Base-by-base conservation (phyloP, 495 filamentous ascomycete genomes). In the Poronia punctata region DNA sequence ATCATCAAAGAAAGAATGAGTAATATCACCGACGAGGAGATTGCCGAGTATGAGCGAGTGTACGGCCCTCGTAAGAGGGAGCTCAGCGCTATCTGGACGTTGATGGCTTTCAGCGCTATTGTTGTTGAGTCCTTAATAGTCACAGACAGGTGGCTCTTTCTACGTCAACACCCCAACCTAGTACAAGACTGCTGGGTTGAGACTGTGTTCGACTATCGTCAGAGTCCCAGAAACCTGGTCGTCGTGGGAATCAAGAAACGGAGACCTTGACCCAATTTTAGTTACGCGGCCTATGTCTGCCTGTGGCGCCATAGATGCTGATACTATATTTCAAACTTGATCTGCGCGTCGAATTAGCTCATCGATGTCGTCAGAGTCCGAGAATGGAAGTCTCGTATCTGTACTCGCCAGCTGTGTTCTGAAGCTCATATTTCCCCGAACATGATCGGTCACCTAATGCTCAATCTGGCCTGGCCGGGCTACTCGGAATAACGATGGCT, bases 81-180 rank as follows among this genome's bases (percentile, higher is more conserved):
- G 49, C 70, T 98, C 11, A 87, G 82, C 59, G 70, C 90, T 3
- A 69, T 88, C 24, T 98, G 92, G 92, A 85, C 73, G 49, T 61
- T 98, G 53, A 97, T 97, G 90, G 87, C 92, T 2, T 95, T 94
- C 54, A 92, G 86, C 53, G 86, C 93, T 6, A 75, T 75, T 7
- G 80, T 96, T 10, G 79, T 90, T 20, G 92, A 98, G 64, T 84
- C 86, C 18, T 63, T 88, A 37, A 88, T 98, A 56, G 86, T 95
- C 24, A 80, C 88, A 22, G 92, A 98, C 69, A 69, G 92, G 28
- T 97, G 86, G 87, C 68, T 86, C 38, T 98, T 84, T 62, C 67
- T 98, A 41, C 78, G 66, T 31, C 90, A 98, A 56, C 82, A 93
- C 49, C 51, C 70, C 20, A 67, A 75, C 17, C 67, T 74, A 12